phyloP scores from a whole-genome alignment of 1,139 yeast genomes.

The Hyphopichia wangnamkhiaoensis region DNA sequence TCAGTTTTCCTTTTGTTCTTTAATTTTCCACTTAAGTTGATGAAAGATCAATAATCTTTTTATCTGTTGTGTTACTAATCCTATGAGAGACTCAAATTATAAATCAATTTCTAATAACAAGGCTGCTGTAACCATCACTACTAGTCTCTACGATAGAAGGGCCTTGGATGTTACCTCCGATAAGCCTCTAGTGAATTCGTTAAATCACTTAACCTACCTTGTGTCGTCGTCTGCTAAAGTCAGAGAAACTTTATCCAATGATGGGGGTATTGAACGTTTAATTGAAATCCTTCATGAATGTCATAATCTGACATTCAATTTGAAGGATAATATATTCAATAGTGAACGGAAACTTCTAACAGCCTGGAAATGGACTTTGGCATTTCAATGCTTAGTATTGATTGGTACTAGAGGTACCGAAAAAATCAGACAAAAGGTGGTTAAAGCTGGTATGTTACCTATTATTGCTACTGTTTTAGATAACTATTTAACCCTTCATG shows the following conservation, averaged over 20 bases:
- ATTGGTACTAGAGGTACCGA: constrained; percentile 95
- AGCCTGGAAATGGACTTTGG: constrained; percentile 97
- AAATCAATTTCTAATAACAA: constrained; percentile 75
- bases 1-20: too few relatives aligned
- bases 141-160: constrained; percentile 85
- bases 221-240: constrained; percentile 87
- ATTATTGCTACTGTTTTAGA: constrained; percentile 89
- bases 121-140: constrained; percentile 88
- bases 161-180: constrained; percentile 91
- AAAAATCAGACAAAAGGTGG: constrained; percentile 78
- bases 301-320: constrained; percentile 38
- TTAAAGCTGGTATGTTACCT: constrained; percentile 88
- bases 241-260: constrained; percentile 81
- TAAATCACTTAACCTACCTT: constrained; percentile 84
- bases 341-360: constrained; percentile 56
- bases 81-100: constrained; percentile 90
- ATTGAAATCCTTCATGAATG: constrained; percentile 86
- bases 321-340: constrained; percentile 40
- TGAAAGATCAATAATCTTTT: too few relatives aligned
- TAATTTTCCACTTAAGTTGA: too few relatives aligned
- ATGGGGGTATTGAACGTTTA: constrained; percentile 90
- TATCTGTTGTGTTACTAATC: too few relatives aligned
- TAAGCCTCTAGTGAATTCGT: constrained; percentile 85
- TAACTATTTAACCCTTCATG: constrained; percentile 62
- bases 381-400: constrained; percentile 87